phyloP scores from a whole-genome alignment of 225 moss, liverwort and hornwort genomes.

The Polytrichum commune region DNA sequence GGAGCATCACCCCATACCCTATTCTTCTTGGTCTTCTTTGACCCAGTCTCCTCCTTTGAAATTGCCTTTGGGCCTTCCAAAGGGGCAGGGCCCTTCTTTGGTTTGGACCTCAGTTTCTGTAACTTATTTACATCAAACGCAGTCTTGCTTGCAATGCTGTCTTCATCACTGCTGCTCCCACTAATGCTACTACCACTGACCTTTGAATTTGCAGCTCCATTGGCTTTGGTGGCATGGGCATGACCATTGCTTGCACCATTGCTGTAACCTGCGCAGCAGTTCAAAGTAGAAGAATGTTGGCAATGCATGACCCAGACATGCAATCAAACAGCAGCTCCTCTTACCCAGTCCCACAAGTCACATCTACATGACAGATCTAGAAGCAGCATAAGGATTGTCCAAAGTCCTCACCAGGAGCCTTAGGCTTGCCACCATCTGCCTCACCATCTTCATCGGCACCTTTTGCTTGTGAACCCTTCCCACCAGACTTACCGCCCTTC shows the following conservation, averaged over 20 bases:
- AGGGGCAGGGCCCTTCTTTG: constrained; percentile 50
- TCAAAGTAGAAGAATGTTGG: too few species aligned
- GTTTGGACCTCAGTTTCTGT: constrained; percentile 73
- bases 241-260: constrained; percentile 39
- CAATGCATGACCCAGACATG: too few species aligned
- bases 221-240: constrained; percentile 45
- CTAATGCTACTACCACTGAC: constrained; percentile 47
- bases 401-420: constrained; percentile 15
- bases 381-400: background rate
- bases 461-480: constrained; percentile 33
- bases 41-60: constrained; percentile 66
- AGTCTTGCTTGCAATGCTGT: constrained; percentile 49
- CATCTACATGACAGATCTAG: background rate
- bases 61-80: constrained; percentile 54
- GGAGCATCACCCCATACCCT: constrained; percentile 86
- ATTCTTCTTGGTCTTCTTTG: constrained; percentile 86
- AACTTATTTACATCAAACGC: constrained; percentile 98
- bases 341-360: too few species aligned
- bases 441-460: constrained; percentile 57
- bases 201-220: constrained; percentile 45
- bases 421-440: constrained; percentile 31
- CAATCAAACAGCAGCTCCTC: too few species aligned
- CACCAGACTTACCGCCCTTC: constrained; percentile 59
- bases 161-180: constrained; percentile 90
- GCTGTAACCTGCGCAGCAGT: constrained; percentile 11